Evolutionary conservation across 208 protist genomes (phyloP), one percentile per base, ranked within the genome.

Genomic region (Trypanosoma brucei): DNA sequence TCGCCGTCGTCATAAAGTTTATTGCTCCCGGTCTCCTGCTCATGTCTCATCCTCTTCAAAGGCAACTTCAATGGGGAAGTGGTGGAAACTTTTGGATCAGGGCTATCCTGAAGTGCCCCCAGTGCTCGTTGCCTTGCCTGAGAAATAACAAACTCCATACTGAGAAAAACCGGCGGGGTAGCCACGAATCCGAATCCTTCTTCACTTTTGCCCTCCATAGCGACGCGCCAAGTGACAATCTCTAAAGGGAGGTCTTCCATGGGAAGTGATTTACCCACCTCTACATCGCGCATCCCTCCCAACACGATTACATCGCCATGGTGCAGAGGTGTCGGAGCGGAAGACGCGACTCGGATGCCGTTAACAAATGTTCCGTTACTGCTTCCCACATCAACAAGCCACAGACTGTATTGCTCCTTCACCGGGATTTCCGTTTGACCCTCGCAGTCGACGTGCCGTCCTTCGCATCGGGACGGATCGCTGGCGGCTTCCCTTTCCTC

Each of bases 281-380:
- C 66, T 0, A 94, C 71, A 53, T 94, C 88, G 22, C 84, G 84
- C 85, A 94, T 91, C 14, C 88, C 88, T n/a, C 88, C 88, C 33
- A 94, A 79, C 37, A 94, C 84, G 70, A 79, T 71, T 8, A 63
- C 61, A 60, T 92, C 88, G 56, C 85, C 80, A 46, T 87, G 71
- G 0, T 76, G 59, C 46, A 94, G 79, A 62, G 65, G 63, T 0
- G 72, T 77, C 8, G 81, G 53, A 34, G 78, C 75, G 49, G 70
- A 79, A 14, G 55, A 61, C 34, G 61, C 67, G 31, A 91, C 70
- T 51, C 88, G 88, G 33, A 67, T 39, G 38, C 74, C 72, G 65
- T 94, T 94, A 50, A 94, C 70, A 54, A 92, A 94, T n/a, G 88
- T 94, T 39, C 88, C 88, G 60, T 94, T 94, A 67, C 76, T 89